Evolutionary conservation across 148 eudicot species (phyloP).

Genomic region (Beta vulgaris): DNA sequence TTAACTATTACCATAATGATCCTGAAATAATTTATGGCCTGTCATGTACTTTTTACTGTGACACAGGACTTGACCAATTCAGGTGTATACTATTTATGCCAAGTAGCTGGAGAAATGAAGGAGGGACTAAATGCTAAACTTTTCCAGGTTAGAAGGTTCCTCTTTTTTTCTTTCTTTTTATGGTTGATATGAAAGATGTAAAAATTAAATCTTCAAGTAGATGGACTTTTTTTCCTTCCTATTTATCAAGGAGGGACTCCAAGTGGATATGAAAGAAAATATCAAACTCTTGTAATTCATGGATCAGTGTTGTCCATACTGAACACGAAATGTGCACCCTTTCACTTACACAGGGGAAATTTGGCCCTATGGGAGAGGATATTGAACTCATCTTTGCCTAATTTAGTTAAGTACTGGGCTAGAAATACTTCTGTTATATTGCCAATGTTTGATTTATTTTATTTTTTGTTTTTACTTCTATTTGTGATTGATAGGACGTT

Average conservation of each 20-base stretch:
- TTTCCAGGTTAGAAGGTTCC: constrained; percentile 44
- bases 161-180: not conserved
- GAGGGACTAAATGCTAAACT: constrained; percentile 49
- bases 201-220: not conserved
- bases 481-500: constrained; percentile 44
- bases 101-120: constrained; percentile 67
- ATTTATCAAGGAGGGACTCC: too few species aligned
- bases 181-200: not conserved
- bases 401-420: not conserved
- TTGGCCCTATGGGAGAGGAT: not conserved
- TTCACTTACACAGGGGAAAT: too few species aligned
- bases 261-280: too few species aligned
- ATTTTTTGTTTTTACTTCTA: not conserved
- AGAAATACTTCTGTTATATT: not conserved
- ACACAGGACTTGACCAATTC: constrained; percentile 80
- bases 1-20: constrained; percentile 3
- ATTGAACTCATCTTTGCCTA: not conserved
- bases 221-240: not conserved
- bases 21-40: not conserved
- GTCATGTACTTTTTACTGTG: constrained; percentile 10
- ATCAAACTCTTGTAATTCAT: not conserved
- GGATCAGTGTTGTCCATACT: not conserved
- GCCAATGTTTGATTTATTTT: constrained; percentile 11
- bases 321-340: not conserved
- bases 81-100: constrained; percentile 80